Conservation (phyloP, 2,329 filamentous ascomycete species). For the Neonectria ditissima region DNA sequence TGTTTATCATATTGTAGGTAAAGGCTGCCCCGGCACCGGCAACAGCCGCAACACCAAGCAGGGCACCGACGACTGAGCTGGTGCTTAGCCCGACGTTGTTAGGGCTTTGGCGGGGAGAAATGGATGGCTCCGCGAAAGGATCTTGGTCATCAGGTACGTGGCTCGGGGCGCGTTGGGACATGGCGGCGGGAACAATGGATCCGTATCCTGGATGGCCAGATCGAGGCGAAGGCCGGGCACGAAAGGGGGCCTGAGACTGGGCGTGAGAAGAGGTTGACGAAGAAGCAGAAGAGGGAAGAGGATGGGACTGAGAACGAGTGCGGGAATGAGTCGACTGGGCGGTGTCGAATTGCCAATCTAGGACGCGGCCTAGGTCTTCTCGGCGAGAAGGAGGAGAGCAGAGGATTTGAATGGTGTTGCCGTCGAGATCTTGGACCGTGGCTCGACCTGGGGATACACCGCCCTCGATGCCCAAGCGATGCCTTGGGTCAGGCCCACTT, state of each 20-base stretch:
- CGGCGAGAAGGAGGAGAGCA: conserved; percentile 54
- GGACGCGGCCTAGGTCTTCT: conserved; percentile 57
- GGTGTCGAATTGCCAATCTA: conserved; percentile 63
- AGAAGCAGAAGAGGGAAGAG: conserved; percentile 38
- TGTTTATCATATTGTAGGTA: conserved; percentile 75
- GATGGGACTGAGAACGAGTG: conserved; percentile 41
- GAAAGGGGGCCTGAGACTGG: conserved; percentile 37
- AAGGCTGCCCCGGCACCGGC: conserved; percentile 68
- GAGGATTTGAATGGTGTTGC: conserved; percentile 85
- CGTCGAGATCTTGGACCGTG: conserved; percentile 82
- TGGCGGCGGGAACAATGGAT: conserved; percentile 39
- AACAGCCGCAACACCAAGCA: conserved; percentile 81
- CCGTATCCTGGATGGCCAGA: conserved; percentile 36
- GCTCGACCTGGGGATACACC: conserved; percentile 51
- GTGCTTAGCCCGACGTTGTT: conserved; percentile 61
- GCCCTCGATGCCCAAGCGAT: conserved; percentile 51
- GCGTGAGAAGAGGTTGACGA: conserved; percentile 38
- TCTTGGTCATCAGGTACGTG: conserved; percentile 36
- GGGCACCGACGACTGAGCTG: conserved; percentile 77
- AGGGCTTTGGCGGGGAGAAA: conserved; percentile 51
- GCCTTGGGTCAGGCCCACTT: conserved; percentile 31
- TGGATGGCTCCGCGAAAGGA: conserved; percentile 27
- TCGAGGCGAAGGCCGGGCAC: conserved; percentile 24
- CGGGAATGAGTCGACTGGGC: conserved; percentile 39
- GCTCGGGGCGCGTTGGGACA: conserved; percentile 40